These are phyloP conservation scores for Orbilia ellipsospora DNA, from an alignment of 2,329 filamentous ascomycete species.

Conservation along the genomic window DNA sequence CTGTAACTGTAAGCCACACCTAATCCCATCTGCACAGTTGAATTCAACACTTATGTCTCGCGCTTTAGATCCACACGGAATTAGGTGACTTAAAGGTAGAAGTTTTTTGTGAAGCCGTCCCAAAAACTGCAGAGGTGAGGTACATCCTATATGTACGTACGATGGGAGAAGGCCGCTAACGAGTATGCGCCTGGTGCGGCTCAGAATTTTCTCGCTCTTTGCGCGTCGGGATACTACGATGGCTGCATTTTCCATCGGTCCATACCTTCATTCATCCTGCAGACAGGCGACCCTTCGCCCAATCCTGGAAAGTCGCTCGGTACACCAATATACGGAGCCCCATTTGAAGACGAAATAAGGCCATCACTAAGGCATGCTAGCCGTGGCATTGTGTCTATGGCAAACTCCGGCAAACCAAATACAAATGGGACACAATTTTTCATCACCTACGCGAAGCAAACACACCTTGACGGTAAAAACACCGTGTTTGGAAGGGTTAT, in stretches of 20 bases:
- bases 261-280: constrained; percentile 83
- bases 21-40: not conserved
- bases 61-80: constrained; percentile 76
- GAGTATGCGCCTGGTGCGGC: no score
- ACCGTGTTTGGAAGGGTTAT: constrained; percentile 78
- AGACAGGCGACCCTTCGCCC: constrained; percentile 74
- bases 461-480: constrained; percentile 84
- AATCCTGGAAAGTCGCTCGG: constrained; percentile 64
- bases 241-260: constrained; percentile 80
- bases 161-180: no score
- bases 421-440: constrained; percentile 87
- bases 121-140: constrained; percentile 83
- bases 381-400: constrained; percentile 79
- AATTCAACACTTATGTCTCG: not conserved
- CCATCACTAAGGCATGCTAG: constrained; percentile 75
- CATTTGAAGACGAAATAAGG: constrained; percentile 84
- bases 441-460: constrained; percentile 78
- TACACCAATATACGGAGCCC: constrained; percentile 76
- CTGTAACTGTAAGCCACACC: constrained; percentile 29
- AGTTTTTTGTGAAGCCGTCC: constrained; percentile 93
- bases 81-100: constrained; percentile 93
- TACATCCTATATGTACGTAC: no score
- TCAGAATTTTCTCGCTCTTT: constrained; percentile 87
- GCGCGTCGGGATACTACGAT: constrained; percentile 81
- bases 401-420: constrained; percentile 75